Conservation (phyloP, 805 yeast species). For the Diddensiella santjacobensis region DNA sequence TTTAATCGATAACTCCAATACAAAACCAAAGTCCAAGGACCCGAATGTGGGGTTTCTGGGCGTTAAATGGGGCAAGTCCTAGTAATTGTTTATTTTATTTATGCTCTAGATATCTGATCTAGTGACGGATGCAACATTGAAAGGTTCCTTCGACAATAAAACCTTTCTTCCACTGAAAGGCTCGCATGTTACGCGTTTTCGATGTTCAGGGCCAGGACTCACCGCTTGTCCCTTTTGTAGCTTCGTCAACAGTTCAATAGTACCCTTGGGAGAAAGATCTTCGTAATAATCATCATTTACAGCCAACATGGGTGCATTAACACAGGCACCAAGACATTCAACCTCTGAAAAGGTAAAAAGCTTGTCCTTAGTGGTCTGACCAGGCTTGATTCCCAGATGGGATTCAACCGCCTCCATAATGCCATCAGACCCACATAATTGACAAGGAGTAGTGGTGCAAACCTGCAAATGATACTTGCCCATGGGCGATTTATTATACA, state of each 20-base stretch:
- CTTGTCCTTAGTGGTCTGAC: constrained; percentile 72
- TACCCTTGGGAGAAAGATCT: constrained; percentile 68
- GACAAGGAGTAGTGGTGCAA: constrained; percentile 89
- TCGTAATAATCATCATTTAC: constrained; percentile 79
- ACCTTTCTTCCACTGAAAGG: constrained; percentile 69
- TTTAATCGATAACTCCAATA: constrained; percentile 41
- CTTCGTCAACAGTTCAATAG: constrained; percentile 56
- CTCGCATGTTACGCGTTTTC: constrained; percentile 66
- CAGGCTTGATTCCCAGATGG: constrained; percentile 63
- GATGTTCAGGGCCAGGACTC: constrained; percentile 64
- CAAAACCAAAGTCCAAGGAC: constrained; percentile 46
- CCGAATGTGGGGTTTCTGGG: constrained; percentile 65
- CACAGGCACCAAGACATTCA: constrained; percentile 90
- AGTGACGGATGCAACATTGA: constrained; percentile 64
- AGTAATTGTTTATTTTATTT: neutral
- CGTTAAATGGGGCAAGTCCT: constrained; percentile 74
- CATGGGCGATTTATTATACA: constrained; percentile 83
- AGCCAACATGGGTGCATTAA: constrained; percentile 85
- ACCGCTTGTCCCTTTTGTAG: constrained; percentile 61
- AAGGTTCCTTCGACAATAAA: constrained; percentile 57
- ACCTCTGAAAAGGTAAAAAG: constrained; percentile 81
- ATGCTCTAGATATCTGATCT: constrained; percentile 57
- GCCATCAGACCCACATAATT: constrained; percentile 77
- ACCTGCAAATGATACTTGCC: constrained; percentile 81
- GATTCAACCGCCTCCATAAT: constrained; percentile 65